Conservation (phyloP, 169 alveolate genomes). For the Plasmodium falciparum region DNA sequence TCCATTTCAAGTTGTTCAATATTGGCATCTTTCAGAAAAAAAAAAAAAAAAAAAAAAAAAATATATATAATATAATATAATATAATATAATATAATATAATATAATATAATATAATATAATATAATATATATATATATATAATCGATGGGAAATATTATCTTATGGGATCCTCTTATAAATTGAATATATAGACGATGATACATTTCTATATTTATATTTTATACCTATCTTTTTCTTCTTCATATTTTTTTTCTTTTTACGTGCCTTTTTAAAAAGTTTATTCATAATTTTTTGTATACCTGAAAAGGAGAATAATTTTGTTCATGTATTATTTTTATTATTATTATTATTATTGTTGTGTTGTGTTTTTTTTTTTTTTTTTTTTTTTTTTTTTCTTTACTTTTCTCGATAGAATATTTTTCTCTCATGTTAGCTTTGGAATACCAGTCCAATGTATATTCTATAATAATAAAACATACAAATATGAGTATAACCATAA, state of each 20-base stretch:
- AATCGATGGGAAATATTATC: too few relatives aligned
- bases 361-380: neutral
- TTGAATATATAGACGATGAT: too few relatives aligned
- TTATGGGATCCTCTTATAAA: too few relatives aligned
- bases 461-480: neutral
- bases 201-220: too few relatives aligned
- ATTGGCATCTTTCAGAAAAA: slow-evolving; percentile 8
- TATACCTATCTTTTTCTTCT: slow-evolving; percentile 27
- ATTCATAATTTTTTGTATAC: slow-evolving; percentile 8
- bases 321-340: neutral
- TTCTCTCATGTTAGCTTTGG: slow-evolving; percentile 27
- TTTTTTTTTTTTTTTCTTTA: neutral
- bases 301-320: neutral
- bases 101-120: neutral
- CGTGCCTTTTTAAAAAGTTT: neutral
- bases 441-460: slow-evolving; percentile 42
- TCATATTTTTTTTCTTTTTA: slow-evolving; percentile 3
- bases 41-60: too few relatives aligned
- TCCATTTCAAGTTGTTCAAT: slow-evolving; percentile 54
- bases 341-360: too few relatives aligned
- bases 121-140: too few relatives aligned
- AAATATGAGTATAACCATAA: neutral
- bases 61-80: neutral
- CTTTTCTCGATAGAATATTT: slow-evolving; percentile 35
- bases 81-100: neutral